Conservation (phyloP, 2,329 filamentous ascomycete genomes). For the Microdochium nivale region DNA sequence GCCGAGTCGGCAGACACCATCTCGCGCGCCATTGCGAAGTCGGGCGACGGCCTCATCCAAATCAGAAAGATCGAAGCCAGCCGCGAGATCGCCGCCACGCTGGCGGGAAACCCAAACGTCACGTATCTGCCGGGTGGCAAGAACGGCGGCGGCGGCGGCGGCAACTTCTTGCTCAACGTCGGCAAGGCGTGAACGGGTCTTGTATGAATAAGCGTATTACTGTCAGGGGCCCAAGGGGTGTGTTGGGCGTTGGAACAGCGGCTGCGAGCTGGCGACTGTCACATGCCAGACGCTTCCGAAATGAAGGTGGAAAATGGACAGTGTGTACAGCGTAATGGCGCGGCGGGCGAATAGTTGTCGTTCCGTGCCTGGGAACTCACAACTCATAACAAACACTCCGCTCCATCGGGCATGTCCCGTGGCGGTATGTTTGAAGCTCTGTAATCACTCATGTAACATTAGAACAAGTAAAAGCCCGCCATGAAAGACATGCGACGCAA, state of each 20-base stretch:
- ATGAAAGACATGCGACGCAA: neutral
- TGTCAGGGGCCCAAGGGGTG: neutral
- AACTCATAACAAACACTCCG: neutral
- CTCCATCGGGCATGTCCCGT: neutral
- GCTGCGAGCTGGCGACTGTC: too few species aligned
- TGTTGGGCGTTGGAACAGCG: too few species aligned
- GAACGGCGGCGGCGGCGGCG: conserved; percentile 45
- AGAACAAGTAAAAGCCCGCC: neutral
- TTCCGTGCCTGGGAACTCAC: too few species aligned
- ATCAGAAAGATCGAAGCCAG: conserved; percentile 97
- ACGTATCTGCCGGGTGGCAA: conserved; percentile 79
- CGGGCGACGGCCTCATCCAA: conserved; percentile 86
- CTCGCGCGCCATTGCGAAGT: conserved; percentile 84
- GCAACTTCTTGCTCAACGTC: conserved; percentile 44
- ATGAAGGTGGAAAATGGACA: too few species aligned
- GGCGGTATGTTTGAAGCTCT: conserved; percentile 3
- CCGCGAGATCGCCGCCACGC: conserved; percentile 86
- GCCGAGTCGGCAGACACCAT: conserved; percentile 96
- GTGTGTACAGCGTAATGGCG: too few species aligned
- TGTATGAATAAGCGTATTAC: too few species aligned
- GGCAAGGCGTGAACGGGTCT: conserved; percentile 31
- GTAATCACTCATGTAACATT: neutral
- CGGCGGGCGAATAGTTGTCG: too few species aligned
- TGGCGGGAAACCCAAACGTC: conserved; percentile 88
- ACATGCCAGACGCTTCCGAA: too few species aligned